Evolutionary conservation across 129 eudicot species (phyloP).

Genomic region (Chrysanthemum makinoi): DNA sequence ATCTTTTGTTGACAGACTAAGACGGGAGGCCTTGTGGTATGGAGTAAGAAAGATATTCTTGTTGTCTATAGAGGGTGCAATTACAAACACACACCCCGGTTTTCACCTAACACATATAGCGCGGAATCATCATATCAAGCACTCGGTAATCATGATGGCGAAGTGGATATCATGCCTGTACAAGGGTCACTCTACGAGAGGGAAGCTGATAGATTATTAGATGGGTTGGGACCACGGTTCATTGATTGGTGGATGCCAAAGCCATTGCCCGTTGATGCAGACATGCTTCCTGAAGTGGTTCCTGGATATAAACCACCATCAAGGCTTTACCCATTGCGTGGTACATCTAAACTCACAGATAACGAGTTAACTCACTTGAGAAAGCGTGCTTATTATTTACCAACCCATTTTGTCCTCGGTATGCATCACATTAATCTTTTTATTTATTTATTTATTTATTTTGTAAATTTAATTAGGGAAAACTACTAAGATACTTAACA

Average conservation of each 20-base stretch:
- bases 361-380: slow-evolving; percentile 84
- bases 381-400: slow-evolving; percentile 74
- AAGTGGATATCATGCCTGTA: slow-evolving; percentile 27
- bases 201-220: slow-evolving; percentile 87
- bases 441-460: not conserved
- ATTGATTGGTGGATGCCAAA: slow-evolving; percentile 97
- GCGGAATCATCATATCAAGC: slow-evolving; percentile 22
- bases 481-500: too few species aligned
- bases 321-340: slow-evolving; percentile 63
- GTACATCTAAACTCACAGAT: slow-evolving; percentile 64
- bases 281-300: slow-evolving; percentile 78
- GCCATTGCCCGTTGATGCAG: slow-evolving; percentile 96
- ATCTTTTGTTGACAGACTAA: slow-evolving; percentile 50
- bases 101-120: slow-evolving; percentile 21
- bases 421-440: slow-evolving; percentile 13
- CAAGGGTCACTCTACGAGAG: slow-evolving; percentile 70
- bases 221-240: slow-evolving; percentile 92
- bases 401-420: slow-evolving; percentile 97
- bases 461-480: too few species aligned
- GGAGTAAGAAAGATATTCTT: slow-evolving; percentile 75
- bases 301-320: slow-evolving; percentile 74
- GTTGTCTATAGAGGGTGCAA: slow-evolving; percentile 81
- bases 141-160: slow-evolving; percentile 19
- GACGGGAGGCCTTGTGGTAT: slow-evolving; percentile 86
- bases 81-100: slow-evolving; percentile 23